Percentiles rank a stretch among this genome's conserved stretches.
Conservation (phyloP, 495 filamentous ascomycete species). For the Cercophora newfieldiana region DNA sequence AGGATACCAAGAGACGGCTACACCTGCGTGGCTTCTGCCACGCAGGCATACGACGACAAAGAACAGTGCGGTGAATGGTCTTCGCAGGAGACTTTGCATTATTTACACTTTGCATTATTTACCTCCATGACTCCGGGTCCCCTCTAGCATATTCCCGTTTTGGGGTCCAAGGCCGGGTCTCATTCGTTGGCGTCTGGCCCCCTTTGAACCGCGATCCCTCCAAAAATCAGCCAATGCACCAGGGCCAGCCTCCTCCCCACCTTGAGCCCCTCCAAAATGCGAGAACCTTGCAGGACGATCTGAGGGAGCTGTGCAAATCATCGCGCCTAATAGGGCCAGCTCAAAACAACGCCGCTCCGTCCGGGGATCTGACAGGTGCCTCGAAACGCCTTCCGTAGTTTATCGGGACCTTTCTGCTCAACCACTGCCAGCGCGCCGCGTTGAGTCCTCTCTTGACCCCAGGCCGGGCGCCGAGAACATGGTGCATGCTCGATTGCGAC, state of each 20-base stretch:
- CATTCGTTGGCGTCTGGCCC: not conserved
- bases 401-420: not conserved
- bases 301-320: constrained; percentile 7
- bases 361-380: constrained; percentile 8
- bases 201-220: not conserved
- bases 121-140: not conserved
- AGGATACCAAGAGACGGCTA: not conserved
- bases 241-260: not conserved
- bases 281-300: constrained; percentile 17
- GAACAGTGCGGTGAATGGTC: too few relatives aligned
- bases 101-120: too few relatives aligned
- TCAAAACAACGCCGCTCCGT: constrained; percentile 4
- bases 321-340: constrained; percentile 2
- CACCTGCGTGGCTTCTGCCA: not conserved
- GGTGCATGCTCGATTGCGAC: constrained; percentile 1
- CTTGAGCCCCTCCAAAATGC: not conserved
- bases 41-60: not conserved
- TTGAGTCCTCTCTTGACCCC: not conserved
- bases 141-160: not conserved
- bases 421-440: constrained; percentile 10
- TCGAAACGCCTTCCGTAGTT: constrained; percentile 9
- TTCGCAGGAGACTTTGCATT: too few relatives aligned
- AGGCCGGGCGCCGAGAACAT: not conserved
- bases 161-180: not conserved
- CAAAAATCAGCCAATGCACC: constrained; percentile 1